These are phyloP conservation scores for Xylaria cubensis DNA, from an alignment of 495 filamentous ascomycete species.

Conservation along the genomic window DNA sequence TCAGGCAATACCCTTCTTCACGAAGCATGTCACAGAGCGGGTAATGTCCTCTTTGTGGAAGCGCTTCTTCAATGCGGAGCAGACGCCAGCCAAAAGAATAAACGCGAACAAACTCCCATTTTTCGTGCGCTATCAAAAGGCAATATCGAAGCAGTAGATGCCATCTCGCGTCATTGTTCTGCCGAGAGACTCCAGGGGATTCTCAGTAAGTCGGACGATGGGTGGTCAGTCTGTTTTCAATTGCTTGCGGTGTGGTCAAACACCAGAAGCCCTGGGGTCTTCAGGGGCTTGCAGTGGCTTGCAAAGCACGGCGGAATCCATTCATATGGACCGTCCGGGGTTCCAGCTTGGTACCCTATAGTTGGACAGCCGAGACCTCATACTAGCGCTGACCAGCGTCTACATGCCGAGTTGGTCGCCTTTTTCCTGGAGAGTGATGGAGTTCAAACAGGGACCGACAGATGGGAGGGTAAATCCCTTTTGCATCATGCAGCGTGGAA, in stretches of 20 bases:
- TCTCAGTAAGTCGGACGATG: not conserved
- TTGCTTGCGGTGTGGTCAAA: not conserved
- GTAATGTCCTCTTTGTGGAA: not conserved
- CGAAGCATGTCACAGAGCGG: not conserved
- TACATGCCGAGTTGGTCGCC: not conserved
- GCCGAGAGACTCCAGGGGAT: not conserved
- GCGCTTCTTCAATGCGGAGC: not conserved
- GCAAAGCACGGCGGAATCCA: not conserved
- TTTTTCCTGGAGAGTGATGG: not conserved
- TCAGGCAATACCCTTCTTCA: not conserved
- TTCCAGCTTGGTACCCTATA: not conserved
- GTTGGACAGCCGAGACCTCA: not conserved
- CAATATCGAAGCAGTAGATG: not conserved
- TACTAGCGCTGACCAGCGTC: not conserved
- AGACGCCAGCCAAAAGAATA: not conserved
- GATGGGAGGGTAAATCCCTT: not conserved
- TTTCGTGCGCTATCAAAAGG: not conserved
- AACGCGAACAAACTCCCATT: not conserved
- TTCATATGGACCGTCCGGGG: not conserved
- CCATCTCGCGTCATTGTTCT: not conserved
- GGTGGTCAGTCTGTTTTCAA: constrained; percentile 7
- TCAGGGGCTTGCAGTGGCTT: not conserved
- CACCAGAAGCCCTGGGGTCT: not conserved
- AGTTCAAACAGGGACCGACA: not conserved
- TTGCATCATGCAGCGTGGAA: not conserved